Evolutionary conservation across 805 yeast genomes (phyloP).

Genomic region (Wickerhamiella sorbophila): DNA sequence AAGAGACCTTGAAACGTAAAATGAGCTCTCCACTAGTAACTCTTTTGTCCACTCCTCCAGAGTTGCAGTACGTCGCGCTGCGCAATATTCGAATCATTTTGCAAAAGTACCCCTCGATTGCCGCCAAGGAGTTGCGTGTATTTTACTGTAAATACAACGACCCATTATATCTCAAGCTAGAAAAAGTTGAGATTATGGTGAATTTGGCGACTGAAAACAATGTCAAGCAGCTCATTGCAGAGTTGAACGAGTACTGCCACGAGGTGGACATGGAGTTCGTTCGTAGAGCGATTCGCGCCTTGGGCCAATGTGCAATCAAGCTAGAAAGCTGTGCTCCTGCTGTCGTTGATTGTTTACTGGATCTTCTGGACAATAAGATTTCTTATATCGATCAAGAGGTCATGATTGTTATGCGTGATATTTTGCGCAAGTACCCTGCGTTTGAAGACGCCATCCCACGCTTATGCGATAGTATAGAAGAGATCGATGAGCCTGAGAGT

Average conservation of each 20-base stretch:
- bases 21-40: constrained; percentile 79
- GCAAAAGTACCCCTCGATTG: constrained; percentile 71
- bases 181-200: constrained; percentile 80
- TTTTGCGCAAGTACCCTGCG: constrained; percentile 58
- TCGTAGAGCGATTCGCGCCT: constrained; percentile 73
- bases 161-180: constrained; percentile 85
- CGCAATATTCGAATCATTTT: constrained; percentile 80
- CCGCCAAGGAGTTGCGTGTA: constrained; percentile 68
- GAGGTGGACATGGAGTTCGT: constrained; percentile 86
- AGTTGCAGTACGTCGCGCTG: constrained; percentile 85
- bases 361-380: constrained; percentile 42
- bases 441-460: constrained; percentile 36
- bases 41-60: constrained; percentile 76
- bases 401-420: constrained; percentile 59
- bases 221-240: constrained; percentile 49
- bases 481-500: constrained; percentile 69
- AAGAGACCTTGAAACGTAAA: constrained; percentile 44
- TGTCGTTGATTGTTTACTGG: constrained; percentile 55
- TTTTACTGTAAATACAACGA: constrained; percentile 85
- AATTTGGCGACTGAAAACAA: constrained; percentile 55
- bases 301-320: constrained; percentile 81
- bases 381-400: constrained; percentile 71
- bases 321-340: constrained; percentile 45
- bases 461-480: constrained; percentile 34
- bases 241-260: constrained; percentile 74